Percentiles rank a stretch among this genome's conserved stretches.
Conservation (phyloP, 441 rosid species). For the Heliophila coronopifolia region DNA sequence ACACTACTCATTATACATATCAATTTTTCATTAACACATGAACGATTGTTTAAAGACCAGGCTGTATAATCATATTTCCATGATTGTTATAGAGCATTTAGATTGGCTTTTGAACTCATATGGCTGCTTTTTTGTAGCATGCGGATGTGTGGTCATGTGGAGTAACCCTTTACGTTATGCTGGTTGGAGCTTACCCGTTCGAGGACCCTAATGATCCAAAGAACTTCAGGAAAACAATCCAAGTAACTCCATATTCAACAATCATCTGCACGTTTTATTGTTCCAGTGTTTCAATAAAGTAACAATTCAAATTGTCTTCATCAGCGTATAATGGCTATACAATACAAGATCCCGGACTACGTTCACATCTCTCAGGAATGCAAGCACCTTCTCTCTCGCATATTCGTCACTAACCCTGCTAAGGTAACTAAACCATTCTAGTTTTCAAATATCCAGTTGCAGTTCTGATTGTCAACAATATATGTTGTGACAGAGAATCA, state of each 20-base stretch:
- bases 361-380: constrained; percentile 86
- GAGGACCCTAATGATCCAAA: constrained; percentile 88
- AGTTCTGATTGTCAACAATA: constrained; percentile 1
- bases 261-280: not conserved
- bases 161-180: constrained; percentile 91
- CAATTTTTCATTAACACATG: not conserved
- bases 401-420: constrained; percentile 66
- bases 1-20: not conserved
- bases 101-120: constrained; percentile 6
- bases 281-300: not conserved
- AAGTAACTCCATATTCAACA: constrained; percentile 35
- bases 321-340: constrained; percentile 79
- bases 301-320: constrained; percentile 13
- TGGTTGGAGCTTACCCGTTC: constrained; percentile 95
- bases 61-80: not conserved
- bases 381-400: constrained; percentile 69
- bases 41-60: constrained; percentile 5
- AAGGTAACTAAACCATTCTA: no score
- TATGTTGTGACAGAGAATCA: constrained; percentile 55
- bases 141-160: constrained; percentile 99
- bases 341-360: constrained; percentile 84
- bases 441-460: no score
- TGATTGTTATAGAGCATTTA: not conserved
- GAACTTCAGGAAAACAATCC: constrained; percentile 90
- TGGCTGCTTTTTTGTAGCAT: constrained; percentile 37